Evolutionary conservation across 2,329 filamentous ascomycete species (phyloP).

Genomic region (Fusarium nelsonii): DNA sequence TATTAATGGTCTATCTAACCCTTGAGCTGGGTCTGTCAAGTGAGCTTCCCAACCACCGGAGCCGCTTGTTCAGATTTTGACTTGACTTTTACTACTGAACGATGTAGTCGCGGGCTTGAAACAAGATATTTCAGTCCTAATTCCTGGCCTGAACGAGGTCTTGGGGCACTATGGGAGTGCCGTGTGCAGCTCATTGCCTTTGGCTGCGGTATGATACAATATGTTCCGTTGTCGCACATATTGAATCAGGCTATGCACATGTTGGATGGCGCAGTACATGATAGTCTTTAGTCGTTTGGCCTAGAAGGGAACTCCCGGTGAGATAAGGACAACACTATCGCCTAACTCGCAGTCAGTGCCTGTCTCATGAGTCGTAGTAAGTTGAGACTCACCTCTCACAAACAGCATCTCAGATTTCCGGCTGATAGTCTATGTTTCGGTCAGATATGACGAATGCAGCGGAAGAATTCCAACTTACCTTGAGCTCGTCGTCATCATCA

Average conservation of each 20-base stretch:
- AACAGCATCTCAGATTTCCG: constrained; percentile 99
- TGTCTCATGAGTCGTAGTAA: not conserved
- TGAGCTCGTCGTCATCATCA: constrained; percentile 84
- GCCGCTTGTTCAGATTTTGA: constrained; percentile 8
- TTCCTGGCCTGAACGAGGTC: not conserved
- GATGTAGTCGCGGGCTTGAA: not conserved
- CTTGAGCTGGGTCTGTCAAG: constrained; percentile 2
- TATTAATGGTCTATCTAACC: constrained; percentile 18
- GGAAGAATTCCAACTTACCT: constrained; percentile 61
- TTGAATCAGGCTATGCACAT: constrained; percentile 1
- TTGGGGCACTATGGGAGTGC: constrained; percentile 3
- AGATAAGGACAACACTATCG: constrained; percentile 79
- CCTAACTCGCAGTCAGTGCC: constrained; percentile 59
- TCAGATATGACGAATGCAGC: not conserved
- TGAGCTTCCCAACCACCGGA: constrained; percentile 11
- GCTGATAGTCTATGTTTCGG: constrained; percentile 79
- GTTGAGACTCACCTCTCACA: constrained; percentile 80
- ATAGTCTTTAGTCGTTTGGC: not conserved
- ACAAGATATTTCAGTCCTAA: not conserved
- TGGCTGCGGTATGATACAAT: constrained; percentile 6
- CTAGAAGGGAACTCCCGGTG: constrained; percentile 64
- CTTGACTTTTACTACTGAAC: not conserved
- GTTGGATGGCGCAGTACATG: constrained; percentile 5
- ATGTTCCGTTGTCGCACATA: constrained; percentile 2
- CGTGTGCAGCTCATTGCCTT: constrained; percentile 11